These are phyloP conservation scores for Colletotrichum sp. DNA, from an alignment of 2,329 filamentous ascomycete species.

Conservation along the genomic window DNA sequence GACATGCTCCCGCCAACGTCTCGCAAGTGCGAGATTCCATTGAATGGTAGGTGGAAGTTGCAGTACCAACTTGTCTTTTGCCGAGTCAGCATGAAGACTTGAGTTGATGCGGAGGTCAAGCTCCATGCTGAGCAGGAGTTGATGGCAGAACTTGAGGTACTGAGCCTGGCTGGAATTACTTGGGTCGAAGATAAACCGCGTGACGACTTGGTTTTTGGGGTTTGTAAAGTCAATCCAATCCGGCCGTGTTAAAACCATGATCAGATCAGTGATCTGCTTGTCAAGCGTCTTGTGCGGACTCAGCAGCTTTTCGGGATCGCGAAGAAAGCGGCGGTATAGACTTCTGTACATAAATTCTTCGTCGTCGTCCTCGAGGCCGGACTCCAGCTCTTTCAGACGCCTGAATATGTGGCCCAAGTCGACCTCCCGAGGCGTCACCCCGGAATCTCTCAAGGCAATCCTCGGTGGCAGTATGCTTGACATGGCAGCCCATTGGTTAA, in stretches of 20 bases:
- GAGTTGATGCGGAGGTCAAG: slow-evolving; percentile 74
- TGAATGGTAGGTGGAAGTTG: slow-evolving; percentile 74
- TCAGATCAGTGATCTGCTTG: slow-evolving; percentile 74
- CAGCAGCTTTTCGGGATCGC: slow-evolving; percentile 67
- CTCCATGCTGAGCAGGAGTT: slow-evolving; percentile 75
- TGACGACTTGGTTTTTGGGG: slow-evolving; percentile 74
- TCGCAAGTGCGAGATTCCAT: slow-evolving; percentile 76
- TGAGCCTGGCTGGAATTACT: slow-evolving; percentile 58
- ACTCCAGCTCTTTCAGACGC: slow-evolving; percentile 63
- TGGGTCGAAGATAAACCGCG: slow-evolving; percentile 72
- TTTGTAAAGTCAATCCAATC: slow-evolving; percentile 78
- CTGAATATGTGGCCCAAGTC: slow-evolving; percentile 62
- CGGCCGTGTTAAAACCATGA: slow-evolving; percentile 70
- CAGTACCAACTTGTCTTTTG: slow-evolving; percentile 67
- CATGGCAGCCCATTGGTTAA: slow-evolving; percentile 71
- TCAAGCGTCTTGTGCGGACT: slow-evolving; percentile 69
- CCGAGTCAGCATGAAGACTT: slow-evolving; percentile 62
- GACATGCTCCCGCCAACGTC: slow-evolving; percentile 75
- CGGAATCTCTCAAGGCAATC: slow-evolving; percentile 63
- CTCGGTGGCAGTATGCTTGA: slow-evolving; percentile 61
- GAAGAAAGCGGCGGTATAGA: slow-evolving; percentile 72
- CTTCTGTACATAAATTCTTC: slow-evolving; percentile 65
- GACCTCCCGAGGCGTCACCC: slow-evolving; percentile 64
- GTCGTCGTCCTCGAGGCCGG: slow-evolving; percentile 60
- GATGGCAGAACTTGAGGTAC: slow-evolving; percentile 75